A percentile compares a stretch with the other conserved stretches of the same genome.
phyloP scores from a whole-genome alignment of 352 stramenopile species.

The Globisporangium yorkense region DNA sequence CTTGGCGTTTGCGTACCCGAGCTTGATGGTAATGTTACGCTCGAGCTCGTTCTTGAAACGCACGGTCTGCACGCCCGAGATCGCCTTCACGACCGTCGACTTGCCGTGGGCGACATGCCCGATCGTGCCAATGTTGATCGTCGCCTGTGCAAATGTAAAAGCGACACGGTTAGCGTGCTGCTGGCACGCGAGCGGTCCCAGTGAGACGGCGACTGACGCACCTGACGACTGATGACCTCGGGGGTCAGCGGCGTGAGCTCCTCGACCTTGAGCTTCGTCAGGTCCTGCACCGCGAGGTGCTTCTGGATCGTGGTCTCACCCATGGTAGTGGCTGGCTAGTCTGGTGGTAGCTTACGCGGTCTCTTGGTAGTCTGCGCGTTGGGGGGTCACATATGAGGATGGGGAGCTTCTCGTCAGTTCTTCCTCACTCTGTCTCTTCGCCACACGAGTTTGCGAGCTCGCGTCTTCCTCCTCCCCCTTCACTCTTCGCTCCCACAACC shows the following conservation, averaged over 20 bases:
- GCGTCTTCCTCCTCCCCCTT: neutral
- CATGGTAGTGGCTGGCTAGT: slow-evolving; percentile 25
- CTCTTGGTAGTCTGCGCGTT: neutral
- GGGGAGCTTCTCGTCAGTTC: neutral
- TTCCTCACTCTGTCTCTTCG: neutral
- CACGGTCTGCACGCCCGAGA: slow-evolving; percentile 98
- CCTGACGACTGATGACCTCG: slow-evolving; percentile 94
- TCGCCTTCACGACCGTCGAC: slow-evolving; percentile 99
- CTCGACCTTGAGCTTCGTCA: slow-evolving; percentile 92
- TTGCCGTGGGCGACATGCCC: slow-evolving; percentile 99
- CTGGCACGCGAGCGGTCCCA: neutral
- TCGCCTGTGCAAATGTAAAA: slow-evolving; percentile 80
- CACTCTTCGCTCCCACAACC: neutral
- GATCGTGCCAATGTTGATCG: slow-evolving; percentile 99
- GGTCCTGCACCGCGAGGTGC: slow-evolving; percentile 90
- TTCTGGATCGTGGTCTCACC: slow-evolving; percentile 60
- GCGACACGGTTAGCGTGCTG: neutral
- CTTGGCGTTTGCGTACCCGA: slow-evolving; percentile 99
- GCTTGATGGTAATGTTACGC: slow-evolving; percentile 99
- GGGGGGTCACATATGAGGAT: neutral
- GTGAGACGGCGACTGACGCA: slow-evolving; percentile 5
- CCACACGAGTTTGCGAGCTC: neutral
- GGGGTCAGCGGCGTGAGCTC: slow-evolving; percentile 96
- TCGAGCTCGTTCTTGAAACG: slow-evolving; percentile 99
- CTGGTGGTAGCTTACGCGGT: neutral